A percentile compares a stretch with the other conserved stretches of the same genome.
Evolutionary conservation across 805 yeast species (phyloP).

Genomic region (Saturnispora bothae): DNA sequence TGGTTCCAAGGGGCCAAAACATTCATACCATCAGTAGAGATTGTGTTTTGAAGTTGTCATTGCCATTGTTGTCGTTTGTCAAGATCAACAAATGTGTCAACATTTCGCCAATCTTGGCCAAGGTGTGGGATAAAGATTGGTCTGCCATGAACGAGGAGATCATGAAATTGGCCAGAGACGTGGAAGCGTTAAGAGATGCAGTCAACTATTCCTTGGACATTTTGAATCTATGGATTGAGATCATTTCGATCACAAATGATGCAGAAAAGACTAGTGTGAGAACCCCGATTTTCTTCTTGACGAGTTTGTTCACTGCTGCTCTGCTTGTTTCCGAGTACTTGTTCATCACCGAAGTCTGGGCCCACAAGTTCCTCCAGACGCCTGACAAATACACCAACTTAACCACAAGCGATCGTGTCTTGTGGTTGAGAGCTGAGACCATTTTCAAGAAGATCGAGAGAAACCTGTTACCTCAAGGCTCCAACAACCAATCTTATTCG

Average conservation of each 20-base stretch:
- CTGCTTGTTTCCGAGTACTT: conserved; percentile 55
- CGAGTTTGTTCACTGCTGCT: conserved; percentile 56
- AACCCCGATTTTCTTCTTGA: conserved; percentile 67
- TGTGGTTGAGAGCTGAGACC: conserved; percentile 57
- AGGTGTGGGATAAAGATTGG: conserved; percentile 62
- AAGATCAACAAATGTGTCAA: conserved; percentile 55
- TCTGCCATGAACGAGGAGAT: conserved; percentile 47
- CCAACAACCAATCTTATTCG: conserved; percentile 43
- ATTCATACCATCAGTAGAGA: conserved; percentile 38
- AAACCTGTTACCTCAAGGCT: conserved; percentile 41
- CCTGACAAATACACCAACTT: conserved; percentile 16
- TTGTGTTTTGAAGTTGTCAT: conserved; percentile 50
- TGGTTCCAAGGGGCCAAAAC: conserved; percentile 43
- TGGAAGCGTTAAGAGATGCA: conserved; percentile 57
- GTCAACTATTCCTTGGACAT: conserved; percentile 47
- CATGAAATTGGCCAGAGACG: conserved; percentile 37
- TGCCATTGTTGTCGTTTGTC: conserved; percentile 58
- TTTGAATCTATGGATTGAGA: conserved; percentile 60
- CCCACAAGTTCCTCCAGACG: conserved; percentile 26
- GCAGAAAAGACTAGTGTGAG: conserved; percentile 58
- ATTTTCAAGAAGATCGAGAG: conserved; percentile 51
- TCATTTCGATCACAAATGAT: conserved; percentile 53
- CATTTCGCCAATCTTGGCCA: conserved; percentile 49
- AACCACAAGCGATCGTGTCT: conserved; percentile 39
- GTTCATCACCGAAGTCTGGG: conserved; percentile 45